These are phyloP conservation scores for Clathrus columnatus DNA, from an alignment of 768 basidiomycete species.

Conservation along the genomic window DNA sequence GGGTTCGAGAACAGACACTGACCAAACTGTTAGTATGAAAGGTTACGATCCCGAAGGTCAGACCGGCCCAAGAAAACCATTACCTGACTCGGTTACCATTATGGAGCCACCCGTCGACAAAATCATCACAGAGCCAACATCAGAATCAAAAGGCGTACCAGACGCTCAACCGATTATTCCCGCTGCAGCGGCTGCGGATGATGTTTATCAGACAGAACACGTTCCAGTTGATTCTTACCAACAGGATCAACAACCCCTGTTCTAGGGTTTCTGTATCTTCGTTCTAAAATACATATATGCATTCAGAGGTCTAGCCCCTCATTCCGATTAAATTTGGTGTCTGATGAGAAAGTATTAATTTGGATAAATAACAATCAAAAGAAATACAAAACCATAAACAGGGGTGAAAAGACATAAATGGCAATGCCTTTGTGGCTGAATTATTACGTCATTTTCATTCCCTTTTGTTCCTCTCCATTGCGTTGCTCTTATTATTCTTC, in stretches of 20 bases:
- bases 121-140: constrained; percentile 77
- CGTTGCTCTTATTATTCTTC: neutral
- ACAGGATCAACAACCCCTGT: constrained; percentile 3
- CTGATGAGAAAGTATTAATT: no score
- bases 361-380: no score
- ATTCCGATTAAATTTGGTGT: constrained; percentile 24
- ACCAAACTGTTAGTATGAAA: constrained; percentile 68
- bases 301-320: constrained; percentile 12
- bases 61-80: constrained; percentile 82
- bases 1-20: neutral
- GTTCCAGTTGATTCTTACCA: constrained; percentile 3
- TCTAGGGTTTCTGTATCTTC: no score
- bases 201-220: constrained; percentile 25
- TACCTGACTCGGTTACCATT: constrained; percentile 91
- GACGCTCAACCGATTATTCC: constrained; percentile 43
- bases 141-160: constrained; percentile 66
- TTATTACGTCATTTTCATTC: neutral
- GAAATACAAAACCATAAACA: no score
- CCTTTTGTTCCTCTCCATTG: no score
- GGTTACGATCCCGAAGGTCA: constrained; percentile 89
- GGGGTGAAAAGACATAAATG: neutral
- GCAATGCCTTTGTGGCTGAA: neutral
- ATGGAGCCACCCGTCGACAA: constrained; percentile 88
- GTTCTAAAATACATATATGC: neutral
- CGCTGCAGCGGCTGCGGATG: constrained; percentile 43